Conservation (phyloP, 202 grass and related monocot genomes). For the Eragrostis tef region DNA sequence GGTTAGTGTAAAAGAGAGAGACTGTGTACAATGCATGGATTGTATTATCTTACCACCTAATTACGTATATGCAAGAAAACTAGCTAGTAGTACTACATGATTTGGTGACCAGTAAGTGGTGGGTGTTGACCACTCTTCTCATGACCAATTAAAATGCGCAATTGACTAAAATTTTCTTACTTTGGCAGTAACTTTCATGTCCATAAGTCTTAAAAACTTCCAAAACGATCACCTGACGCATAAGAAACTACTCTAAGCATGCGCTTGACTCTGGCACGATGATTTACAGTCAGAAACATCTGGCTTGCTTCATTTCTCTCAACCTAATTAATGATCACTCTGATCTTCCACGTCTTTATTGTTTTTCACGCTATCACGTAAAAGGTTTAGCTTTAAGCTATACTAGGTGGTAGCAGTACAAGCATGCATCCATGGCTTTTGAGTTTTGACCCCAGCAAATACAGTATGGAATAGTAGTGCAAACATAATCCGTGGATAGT, state of each 20-base stretch:
- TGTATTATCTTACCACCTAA: neutral
- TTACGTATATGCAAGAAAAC: neutral
- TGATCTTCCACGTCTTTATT: slow-evolving; percentile 5
- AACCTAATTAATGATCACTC: slow-evolving; percentile 11
- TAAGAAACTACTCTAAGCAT: neutral
- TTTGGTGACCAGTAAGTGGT: neutral
- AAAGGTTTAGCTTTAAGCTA: neutral
- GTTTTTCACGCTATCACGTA: slow-evolving; percentile 3
- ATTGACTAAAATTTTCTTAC: neutral
- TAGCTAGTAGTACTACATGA: neutral
- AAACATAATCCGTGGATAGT: neutral
- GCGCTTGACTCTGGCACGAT: neutral
- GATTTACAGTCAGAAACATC: neutral
- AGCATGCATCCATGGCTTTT: slow-evolving; percentile 28
- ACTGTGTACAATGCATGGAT: too few species aligned
- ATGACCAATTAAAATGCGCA: neutral
- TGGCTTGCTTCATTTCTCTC: neutral
- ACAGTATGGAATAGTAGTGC: neutral
- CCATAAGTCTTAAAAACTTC: neutral
- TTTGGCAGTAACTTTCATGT: neutral
- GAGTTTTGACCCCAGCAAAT: slow-evolving; percentile 21
- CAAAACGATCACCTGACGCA: neutral
- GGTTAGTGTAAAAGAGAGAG: too few species aligned
- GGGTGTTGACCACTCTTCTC: neutral
- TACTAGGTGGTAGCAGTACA: slow-evolving; percentile 7